Conservation (phyloP, 2,329 filamentous ascomycete genomes). For the Epicoccum nigrum region DNA sequence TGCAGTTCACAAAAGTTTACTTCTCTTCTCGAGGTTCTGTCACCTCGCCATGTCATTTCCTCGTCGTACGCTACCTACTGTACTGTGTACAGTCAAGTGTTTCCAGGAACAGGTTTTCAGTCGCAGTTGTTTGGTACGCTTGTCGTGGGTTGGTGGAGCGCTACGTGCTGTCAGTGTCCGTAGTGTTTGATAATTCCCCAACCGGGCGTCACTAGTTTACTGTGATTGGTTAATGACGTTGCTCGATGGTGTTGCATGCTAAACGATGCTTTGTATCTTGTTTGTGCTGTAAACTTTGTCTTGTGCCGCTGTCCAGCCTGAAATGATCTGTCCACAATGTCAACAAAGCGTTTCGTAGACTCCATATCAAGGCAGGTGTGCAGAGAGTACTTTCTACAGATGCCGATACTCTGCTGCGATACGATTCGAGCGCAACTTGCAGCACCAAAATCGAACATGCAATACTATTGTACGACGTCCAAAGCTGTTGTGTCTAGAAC, state of each 20-base stretch:
- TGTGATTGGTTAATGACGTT: slow-evolving; percentile 13
- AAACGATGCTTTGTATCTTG: slow-evolving; percentile 3
- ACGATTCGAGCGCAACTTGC: slow-evolving; percentile 3
- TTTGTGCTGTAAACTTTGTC: not conserved
- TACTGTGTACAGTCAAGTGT: slow-evolving; percentile 5
- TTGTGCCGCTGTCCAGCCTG: slow-evolving; percentile 5
- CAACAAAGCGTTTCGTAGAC: slow-evolving; percentile 5
- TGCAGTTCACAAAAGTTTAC: not conserved
- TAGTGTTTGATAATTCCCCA: not conserved
- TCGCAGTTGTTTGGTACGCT: slow-evolving; percentile 4
- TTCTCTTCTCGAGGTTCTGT: not conserved
- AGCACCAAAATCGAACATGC: not conserved
- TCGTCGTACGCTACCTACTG: slow-evolving; percentile 13
- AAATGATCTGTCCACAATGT: slow-evolving; percentile 10
- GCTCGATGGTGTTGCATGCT: slow-evolving; percentile 8
- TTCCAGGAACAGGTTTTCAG: slow-evolving; percentile 6
- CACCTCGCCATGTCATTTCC: not conserved
- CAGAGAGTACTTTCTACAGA: not conserved
- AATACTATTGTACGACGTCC: slow-evolving; percentile 5
- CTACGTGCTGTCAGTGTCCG: slow-evolving; percentile 12
- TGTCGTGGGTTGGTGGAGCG: slow-evolving; percentile 1
- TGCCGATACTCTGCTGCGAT: slow-evolving; percentile 1
- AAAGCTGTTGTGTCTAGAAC: slow-evolving; percentile 1
- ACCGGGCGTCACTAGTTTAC: not conserved
- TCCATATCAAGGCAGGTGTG: not conserved